Percentiles rank a stretch among this genome's conserved stretches.
These are phyloP conservation scores for Evansstolkia leycettana DNA, from an alignment of 495 filamentous ascomycete species.

Conservation along the genomic window DNA sequence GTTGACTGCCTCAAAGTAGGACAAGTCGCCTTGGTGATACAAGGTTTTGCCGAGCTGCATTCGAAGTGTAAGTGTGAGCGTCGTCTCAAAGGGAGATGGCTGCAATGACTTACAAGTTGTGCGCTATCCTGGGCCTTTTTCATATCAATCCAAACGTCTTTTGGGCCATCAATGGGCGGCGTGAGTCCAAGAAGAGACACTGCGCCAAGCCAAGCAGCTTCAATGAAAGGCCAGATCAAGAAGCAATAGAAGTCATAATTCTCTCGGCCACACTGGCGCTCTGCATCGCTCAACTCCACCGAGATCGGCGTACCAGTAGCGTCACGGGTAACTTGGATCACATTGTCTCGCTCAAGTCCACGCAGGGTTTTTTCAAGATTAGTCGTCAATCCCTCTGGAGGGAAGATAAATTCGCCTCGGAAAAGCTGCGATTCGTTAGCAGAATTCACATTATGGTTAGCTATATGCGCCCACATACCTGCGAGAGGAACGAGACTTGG, in stretches of 20 bases:
- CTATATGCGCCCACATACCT: constrained; percentile 22
- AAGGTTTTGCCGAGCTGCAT: constrained; percentile 81
- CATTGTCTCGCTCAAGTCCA: constrained; percentile 64
- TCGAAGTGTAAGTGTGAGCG: constrained; percentile 12
- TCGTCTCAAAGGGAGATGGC: background rate
- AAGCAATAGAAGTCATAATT: constrained; percentile 99
- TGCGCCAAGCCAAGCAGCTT: constrained; percentile 81
- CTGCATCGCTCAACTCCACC: constrained; percentile 61
- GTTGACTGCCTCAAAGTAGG: constrained; percentile 96
- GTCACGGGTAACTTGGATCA: constrained; percentile 59
- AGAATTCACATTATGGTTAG: background rate
- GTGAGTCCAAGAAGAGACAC: constrained; percentile 77
- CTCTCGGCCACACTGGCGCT: constrained; percentile 68
- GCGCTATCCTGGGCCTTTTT: constrained; percentile 70
- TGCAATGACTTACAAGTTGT: constrained; percentile 50
- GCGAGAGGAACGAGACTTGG: constrained; percentile 81
- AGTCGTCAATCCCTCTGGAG: constrained; percentile 62
- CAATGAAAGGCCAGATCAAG: constrained; percentile 95
- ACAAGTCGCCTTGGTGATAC: constrained; percentile 93
- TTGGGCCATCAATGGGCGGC: constrained; percentile 47
- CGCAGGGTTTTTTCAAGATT: constrained; percentile 72
- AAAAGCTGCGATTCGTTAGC: constrained; percentile 50
- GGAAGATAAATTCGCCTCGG: constrained; percentile 93
- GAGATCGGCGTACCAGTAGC: constrained; percentile 41
- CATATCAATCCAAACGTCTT: constrained; percentile 64